phyloP scores from a whole-genome alignment of 306 rosid species.

The Cicer pinnatifidum region DNA sequence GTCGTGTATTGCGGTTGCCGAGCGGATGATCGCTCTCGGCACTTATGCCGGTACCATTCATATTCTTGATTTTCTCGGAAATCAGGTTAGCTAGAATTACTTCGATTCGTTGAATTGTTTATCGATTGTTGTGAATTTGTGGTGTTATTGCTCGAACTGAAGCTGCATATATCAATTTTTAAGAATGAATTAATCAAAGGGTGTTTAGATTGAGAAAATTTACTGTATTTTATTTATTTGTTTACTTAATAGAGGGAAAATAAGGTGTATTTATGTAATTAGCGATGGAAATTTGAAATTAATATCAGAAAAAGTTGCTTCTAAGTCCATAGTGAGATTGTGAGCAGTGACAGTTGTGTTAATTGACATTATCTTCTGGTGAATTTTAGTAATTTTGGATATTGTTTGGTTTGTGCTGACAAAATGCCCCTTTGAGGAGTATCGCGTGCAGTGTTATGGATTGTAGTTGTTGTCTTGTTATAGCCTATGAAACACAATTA shows the following conservation, averaged over 20 bases:
- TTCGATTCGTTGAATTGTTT: slow-evolving; percentile 6
- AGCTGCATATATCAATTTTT: slow-evolving; percentile 26
- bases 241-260: neutral
- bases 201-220: slow-evolving; percentile 11
- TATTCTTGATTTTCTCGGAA: slow-evolving; percentile 95
- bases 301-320: neutral
- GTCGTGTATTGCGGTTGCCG: slow-evolving; percentile 88
- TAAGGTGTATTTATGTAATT: slow-evolving; percentile 1
- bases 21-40: slow-evolving; percentile 96
- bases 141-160: slow-evolving; percentile 20
- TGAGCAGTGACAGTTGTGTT: slow-evolving; percentile 4
- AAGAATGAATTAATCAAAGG: neutral
- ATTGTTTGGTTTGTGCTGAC: slow-evolving; percentile 15
- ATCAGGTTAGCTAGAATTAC: slow-evolving; percentile 65
- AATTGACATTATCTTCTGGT: slow-evolving; percentile 16
- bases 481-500: neutral
- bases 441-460: neutral
- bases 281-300: neutral
- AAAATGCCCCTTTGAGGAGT: neutral
- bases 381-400: slow-evolving; percentile 25
- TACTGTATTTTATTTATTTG: neutral
- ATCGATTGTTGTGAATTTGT: neutral
- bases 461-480: slow-evolving; percentile 21
- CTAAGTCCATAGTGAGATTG: neutral
- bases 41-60: slow-evolving; percentile 85